Evolutionary conservation across 2,329 filamentous ascomycete genomes (phyloP).

Genomic region (Elsinoe necatrix): DNA sequence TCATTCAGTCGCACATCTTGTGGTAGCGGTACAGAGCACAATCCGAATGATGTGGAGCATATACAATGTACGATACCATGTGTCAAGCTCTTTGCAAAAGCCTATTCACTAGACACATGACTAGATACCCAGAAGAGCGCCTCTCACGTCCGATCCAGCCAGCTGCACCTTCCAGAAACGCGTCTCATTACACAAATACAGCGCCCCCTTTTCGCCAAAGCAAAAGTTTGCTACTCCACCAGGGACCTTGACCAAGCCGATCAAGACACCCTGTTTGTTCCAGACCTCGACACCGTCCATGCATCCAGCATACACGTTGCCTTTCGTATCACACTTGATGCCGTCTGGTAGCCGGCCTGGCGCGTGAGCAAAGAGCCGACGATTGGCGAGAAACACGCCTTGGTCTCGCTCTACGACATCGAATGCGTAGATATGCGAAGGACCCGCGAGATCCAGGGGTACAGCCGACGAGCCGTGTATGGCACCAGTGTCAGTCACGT

Average conservation of each 20-base stretch:
- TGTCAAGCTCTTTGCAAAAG: no score
- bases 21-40: no score
- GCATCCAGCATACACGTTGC: conserved; percentile 19
- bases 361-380: conserved; percentile 18
- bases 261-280: conserved; percentile 16
- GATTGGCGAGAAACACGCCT: conserved; percentile 19
- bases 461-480: conserved; percentile 19
- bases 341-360: conserved; percentile 17
- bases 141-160: conserved; percentile 4
- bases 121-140: conserved; percentile 15
- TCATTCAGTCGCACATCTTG: no score
- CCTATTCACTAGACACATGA: not conserved
- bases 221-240: conserved; percentile 30
- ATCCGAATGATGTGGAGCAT: no score
- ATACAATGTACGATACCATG: no score
- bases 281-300: conserved; percentile 19
- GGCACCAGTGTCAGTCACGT: conserved; percentile 49
- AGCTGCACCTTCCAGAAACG: conserved; percentile 16
- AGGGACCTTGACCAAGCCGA: conserved; percentile 42
- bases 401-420: conserved; percentile 24
- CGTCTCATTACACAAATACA: conserved; percentile 39
- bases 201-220: conserved; percentile 30
- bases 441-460: conserved; percentile 5
- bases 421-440: conserved; percentile 21
- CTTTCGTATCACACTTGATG: conserved; percentile 18